Base-by-base conservation (phyloP, 495 filamentous ascomycete species). In the Penicillium psychrofluorescens region DNA sequence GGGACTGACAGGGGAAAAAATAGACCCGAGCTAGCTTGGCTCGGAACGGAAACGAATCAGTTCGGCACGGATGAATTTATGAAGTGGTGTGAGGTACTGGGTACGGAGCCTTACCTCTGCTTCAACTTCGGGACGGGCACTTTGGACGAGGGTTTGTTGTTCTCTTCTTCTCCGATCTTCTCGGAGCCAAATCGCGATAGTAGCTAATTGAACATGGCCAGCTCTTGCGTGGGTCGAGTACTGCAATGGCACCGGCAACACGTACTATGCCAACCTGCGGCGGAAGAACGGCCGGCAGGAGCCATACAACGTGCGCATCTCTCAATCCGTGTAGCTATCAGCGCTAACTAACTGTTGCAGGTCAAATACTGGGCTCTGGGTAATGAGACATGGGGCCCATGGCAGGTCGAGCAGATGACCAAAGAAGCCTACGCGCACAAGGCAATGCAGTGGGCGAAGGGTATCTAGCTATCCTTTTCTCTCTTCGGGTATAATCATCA, bases 1-100 rank as follows among this genome's bases (percentile, higher is more conserved):
- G 22, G 22, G 22, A 22, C 22, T 22, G 22, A 22, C 22, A 22
- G 22, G 22, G 16, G 16, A 16, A 22, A 22, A 4, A 9, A 42
- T 42, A 69, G 85, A 49, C 84, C 83, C 0, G 84, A 88, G 56
- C 71, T 88, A 29, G 85, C 86, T 7, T 89, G 85, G 85, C 61
- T 82, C 13, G 85, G 84, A 29, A 71, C 75, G 4, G 86, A 90
- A 68, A 77, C 73, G 1, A 89, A 90, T 61, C 67, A 81, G 45
- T 88, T 90, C 53, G 86, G 85, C 30, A 90, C 85, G 5, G 85
- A 90, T 61, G 86, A 89, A 66, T 90, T 90, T 63, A 73, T 90
- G 73, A 74, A 79, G 38, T 90, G 86, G 86, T 85, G 84, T 35
- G 74, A 80, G 48, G 65, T 74, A 4, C 70, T 88, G 13, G 75